Evolutionary conservation across 495 filamentous ascomycete genomes (phyloP), one percentile per base, ranked within the genome.

Genomic region (Xylaria cubensis): DNA sequence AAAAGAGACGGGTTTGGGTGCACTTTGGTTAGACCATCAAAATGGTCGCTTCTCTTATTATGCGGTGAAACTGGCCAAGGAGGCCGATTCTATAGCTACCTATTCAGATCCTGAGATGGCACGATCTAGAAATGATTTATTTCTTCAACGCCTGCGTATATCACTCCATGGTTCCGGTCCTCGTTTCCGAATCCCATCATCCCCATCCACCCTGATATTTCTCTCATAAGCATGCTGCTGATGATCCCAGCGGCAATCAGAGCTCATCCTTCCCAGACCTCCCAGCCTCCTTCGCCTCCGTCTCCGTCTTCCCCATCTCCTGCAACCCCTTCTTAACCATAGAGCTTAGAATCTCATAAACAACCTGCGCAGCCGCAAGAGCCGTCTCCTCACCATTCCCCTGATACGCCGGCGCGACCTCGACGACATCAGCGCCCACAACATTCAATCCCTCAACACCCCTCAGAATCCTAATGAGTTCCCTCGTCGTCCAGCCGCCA

Each of bases 361-460:
- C 91, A 26, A 92, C 87, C 84, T 95, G 92, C 12, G 93, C 92
- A 0, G 91, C 93, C n/a, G 92, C 92, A 74, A 96, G 84, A 61
- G 93, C 93, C 50, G 93, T 97, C 77, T 91, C 90, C 86, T 97
- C 93, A 0, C 91, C 93, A 62, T 86, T 88, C 6, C 92, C 93
- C 81, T 96, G 93, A 79, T 97, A 96, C 15, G 92, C 92, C 1
- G 93, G 93, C 58, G 91, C 90, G 17, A 97, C 93, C 86, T 97
- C 93, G 29, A 97, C 93, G 72, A 95, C 90, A 81, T 93, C 92
- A 4, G 90, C 91, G 0, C 92, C 92, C 24, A 94, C 90, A 1
- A 93, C 75, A 77, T 93, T 92, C 77, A 94, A 72, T 46, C 85
- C 86, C 83, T 93, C 90, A 9, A 93, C 79, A 0, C 91, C 92